These are phyloP conservation scores for Wakefieldia striispora DNA, from an alignment of 768 basidiomycete species.

Conservation along the genomic window DNA sequence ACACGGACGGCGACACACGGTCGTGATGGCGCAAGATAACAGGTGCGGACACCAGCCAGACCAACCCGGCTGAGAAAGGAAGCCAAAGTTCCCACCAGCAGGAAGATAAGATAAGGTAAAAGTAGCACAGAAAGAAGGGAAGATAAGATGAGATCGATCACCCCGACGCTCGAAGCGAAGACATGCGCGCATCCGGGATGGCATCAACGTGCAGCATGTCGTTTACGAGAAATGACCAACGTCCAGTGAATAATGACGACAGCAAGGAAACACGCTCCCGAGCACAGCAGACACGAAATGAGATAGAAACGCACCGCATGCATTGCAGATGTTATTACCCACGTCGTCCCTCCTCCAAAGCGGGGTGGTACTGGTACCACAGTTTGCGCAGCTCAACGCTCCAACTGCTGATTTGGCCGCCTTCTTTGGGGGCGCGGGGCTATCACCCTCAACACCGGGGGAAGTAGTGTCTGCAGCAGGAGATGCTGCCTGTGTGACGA, in stretches of 20 bases:
- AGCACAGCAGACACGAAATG: slow-evolving; percentile 26
- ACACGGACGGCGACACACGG: not conserved
- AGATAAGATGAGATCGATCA: slow-evolving; percentile 20
- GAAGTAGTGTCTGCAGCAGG: slow-evolving; percentile 37
- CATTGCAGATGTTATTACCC: slow-evolving; percentile 93
- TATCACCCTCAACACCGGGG: slow-evolving; percentile 28
- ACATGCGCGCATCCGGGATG: slow-evolving; percentile 17
- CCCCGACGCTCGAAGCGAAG: slow-evolving; percentile 18
- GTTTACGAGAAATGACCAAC: slow-evolving; percentile 20
- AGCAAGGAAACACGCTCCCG: slow-evolving; percentile 20
- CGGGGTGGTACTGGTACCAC: slow-evolving; percentile 86
- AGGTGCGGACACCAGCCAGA: not conserved
- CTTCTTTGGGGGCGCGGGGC: slow-evolving; percentile 33
- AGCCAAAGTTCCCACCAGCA: slow-evolving; percentile 2
- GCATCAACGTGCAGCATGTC: slow-evolving; percentile 21
- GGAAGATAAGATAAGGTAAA: slow-evolving; percentile 27
- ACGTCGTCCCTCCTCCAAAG: slow-evolving; percentile 88
- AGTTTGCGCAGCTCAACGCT: slow-evolving; percentile 82
- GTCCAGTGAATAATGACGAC: slow-evolving; percentile 9
- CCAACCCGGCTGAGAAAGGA: slow-evolving; percentile 12
- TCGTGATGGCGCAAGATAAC: not conserved
- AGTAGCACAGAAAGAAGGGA: slow-evolving; percentile 10
- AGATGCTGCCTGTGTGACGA: slow-evolving; percentile 19
- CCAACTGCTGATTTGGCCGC: slow-evolving; percentile 49
- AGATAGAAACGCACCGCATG: slow-evolving; percentile 69